Evolutionary conservation across 1,284 basidiomycete species (phyloP).

Genomic region (Porodaedalea pini): DNA sequence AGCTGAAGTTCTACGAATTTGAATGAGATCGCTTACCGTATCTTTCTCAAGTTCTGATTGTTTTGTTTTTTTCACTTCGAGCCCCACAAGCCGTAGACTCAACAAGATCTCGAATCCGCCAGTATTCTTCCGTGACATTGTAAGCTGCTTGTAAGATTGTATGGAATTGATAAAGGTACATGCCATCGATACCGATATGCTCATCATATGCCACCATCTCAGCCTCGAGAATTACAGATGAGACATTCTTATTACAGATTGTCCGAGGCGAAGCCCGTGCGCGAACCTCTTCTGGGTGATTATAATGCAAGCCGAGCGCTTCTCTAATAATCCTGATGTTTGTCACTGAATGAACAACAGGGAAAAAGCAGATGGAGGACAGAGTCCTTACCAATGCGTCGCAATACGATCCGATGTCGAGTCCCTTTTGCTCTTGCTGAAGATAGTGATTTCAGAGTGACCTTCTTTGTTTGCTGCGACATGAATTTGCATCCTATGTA

Average conservation of each 20-base stretch:
- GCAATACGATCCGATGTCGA: constrained; percentile 71
- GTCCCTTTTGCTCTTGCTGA: constrained; percentile 80
- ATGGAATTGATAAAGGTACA: constrained; percentile 17
- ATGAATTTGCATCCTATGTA: constrained; percentile 64
- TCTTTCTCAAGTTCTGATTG: no score
- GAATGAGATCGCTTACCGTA: no score
- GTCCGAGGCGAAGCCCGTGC: constrained; percentile 14
- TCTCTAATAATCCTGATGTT: constrained; percentile 53
- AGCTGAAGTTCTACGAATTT: no score
- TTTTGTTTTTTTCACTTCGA: constrained; percentile 38
- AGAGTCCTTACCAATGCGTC: constrained; percentile 55
- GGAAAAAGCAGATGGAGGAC: not conserved
- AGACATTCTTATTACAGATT: constrained; percentile 36
- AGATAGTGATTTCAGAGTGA: constrained; percentile 60
- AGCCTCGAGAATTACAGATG: constrained; percentile 67
- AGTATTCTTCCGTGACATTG: constrained; percentile 53
- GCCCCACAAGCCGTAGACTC: constrained; percentile 33
- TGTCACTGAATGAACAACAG: constrained; percentile 14
- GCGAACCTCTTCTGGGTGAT: not conserved
- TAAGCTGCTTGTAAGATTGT: not conserved
- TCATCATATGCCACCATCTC: constrained; percentile 80
- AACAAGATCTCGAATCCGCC: constrained; percentile 60
- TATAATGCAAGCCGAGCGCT: constrained; percentile 48
- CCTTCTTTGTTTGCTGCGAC: constrained; percentile 46
- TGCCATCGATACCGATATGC: constrained; percentile 53